Evolutionary conservation across 495 filamentous ascomycete genomes (phyloP).

Genomic region (Aspergillus wentii): DNA sequence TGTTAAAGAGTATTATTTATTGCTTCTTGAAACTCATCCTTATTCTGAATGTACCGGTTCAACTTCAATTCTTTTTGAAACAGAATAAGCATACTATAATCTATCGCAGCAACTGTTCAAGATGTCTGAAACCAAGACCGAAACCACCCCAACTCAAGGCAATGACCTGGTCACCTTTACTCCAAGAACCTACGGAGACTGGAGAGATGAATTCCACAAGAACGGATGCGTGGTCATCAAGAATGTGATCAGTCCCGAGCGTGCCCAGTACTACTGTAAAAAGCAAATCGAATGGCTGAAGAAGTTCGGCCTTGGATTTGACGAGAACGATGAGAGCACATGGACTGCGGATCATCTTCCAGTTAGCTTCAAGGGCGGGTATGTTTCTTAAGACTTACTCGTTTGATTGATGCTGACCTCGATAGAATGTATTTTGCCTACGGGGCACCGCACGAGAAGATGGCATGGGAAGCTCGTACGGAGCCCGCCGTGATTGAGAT

Average conservation of each 20-base stretch:
- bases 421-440: conserved; percentile 29
- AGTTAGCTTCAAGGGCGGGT: conserved; percentile 32
- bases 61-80: too few species aligned
- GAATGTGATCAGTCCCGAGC: conserved; percentile 22
- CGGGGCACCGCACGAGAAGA: conserved; percentile 21
- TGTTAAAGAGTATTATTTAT: too few species aligned
- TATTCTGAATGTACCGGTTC: too few species aligned
- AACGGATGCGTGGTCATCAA: conserved; percentile 32
- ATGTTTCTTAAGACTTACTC: not conserved
- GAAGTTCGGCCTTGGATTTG: conserved; percentile 33
- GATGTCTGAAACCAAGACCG: too few species aligned
- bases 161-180: conserved; percentile 18
- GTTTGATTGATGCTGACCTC: not conserved
- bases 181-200: conserved; percentile 26
- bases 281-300: conserved; percentile 35
- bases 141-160: conserved; percentile 10
- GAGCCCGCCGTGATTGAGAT: conserved; percentile 35
- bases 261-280: conserved; percentile 25
- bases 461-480: conserved; percentile 30
- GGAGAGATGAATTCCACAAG: conserved; percentile 32
- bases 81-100: too few species aligned
- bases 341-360: conserved; percentile 37
- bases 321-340: conserved; percentile 29
- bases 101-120: too few species aligned
- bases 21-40: too few species aligned